These are phyloP conservation scores for Fusarium sp. DNA, from an alignment of 2,329 filamentous ascomycete species.

Conservation along the genomic window DNA sequence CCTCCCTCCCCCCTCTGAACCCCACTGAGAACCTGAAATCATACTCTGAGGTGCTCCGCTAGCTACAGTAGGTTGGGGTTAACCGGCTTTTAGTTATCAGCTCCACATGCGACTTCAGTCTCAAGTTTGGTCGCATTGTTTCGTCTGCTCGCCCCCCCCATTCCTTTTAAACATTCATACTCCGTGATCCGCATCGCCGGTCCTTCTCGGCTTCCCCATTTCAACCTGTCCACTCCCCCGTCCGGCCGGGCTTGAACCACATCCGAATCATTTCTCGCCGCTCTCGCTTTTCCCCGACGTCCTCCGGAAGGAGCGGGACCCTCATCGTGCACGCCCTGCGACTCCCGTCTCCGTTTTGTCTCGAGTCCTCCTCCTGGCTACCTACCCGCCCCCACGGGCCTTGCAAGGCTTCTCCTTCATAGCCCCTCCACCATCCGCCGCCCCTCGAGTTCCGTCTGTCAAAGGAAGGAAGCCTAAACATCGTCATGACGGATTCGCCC, in stretches of 20 bases:
- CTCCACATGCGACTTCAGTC: constrained; percentile 24
- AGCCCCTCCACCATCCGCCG: constrained; percentile 10
- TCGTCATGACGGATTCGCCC: constrained; percentile 50
- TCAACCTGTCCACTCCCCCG: constrained; percentile 5
- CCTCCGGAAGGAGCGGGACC: constrained; percentile 26
- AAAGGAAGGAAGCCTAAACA: not conserved
- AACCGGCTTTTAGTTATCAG: constrained; percentile 9
- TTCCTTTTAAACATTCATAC: constrained; percentile 19
- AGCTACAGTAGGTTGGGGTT: constrained; percentile 10
- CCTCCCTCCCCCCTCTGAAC: constrained; percentile 4
- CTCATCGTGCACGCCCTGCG: constrained; percentile 9
- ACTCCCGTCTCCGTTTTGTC: constrained; percentile 13
- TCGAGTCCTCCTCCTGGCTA: constrained; percentile 8
- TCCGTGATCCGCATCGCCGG: constrained; percentile 17
- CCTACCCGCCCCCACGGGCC: constrained; percentile 22
- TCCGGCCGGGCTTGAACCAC: constrained; percentile 4
- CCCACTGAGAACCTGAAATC: constrained; percentile 7
- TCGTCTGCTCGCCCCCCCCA: constrained; percentile 19
- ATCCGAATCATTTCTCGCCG: not conserved
- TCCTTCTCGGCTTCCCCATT: constrained; percentile 5
- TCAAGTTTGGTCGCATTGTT: constrained; percentile 22
- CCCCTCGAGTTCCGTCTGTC: constrained; percentile 1
- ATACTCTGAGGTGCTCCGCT: constrained; percentile 2
- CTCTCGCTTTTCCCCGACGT: not conserved
- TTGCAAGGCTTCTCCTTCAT: constrained; percentile 17